Conservation (phyloP, 176 grass and related monocot species). For the Triticum urartu region DNA sequence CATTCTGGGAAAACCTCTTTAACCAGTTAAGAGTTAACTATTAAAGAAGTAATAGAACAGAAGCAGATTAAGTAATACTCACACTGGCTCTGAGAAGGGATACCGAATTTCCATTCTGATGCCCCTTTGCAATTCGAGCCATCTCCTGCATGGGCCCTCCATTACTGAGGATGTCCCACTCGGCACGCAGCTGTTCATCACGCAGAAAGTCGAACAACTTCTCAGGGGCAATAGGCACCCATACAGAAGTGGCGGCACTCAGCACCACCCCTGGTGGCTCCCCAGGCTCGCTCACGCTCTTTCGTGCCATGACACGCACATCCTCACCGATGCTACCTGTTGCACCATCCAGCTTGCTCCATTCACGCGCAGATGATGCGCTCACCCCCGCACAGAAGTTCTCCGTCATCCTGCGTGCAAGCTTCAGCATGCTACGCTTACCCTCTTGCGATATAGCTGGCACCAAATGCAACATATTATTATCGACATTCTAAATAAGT, state of each 20-base stretch:
- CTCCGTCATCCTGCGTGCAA: conserved; percentile 75
- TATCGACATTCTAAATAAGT: background rate
- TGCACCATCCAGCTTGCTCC: conserved; percentile 62
- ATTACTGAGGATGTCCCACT: conserved; percentile 91
- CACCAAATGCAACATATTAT: background rate
- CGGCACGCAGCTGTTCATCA: conserved; percentile 60
- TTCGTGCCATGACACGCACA: conserved; percentile 69
- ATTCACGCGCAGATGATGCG: conserved; percentile 64
- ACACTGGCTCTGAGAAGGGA: conserved; percentile 86
- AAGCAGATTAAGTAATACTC: conserved; percentile 32
- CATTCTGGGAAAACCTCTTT: background rate
- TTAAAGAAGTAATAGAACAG: background rate
- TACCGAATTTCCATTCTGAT: conserved; percentile 80
- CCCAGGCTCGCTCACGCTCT: conserved; percentile 74
- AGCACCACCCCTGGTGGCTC: conserved; percentile 80
- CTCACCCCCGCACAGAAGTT: conserved; percentile 80
- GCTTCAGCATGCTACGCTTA: conserved; percentile 86
- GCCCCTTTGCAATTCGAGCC: conserved; percentile 82
- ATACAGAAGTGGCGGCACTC: conserved; percentile 77
- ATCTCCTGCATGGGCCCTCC: conserved; percentile 97
- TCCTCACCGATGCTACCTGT: conserved; percentile 54
- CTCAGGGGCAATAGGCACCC: conserved; percentile 59
- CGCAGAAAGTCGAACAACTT: conserved; percentile 78
- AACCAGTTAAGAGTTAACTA: background rate
- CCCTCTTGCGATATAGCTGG: conserved; percentile 65